Percentiles rank a stretch among this genome's conserved stretches.
Conservation (phyloP, 108 stramenopile species). For the Mediolabrus comicus region DNA sequence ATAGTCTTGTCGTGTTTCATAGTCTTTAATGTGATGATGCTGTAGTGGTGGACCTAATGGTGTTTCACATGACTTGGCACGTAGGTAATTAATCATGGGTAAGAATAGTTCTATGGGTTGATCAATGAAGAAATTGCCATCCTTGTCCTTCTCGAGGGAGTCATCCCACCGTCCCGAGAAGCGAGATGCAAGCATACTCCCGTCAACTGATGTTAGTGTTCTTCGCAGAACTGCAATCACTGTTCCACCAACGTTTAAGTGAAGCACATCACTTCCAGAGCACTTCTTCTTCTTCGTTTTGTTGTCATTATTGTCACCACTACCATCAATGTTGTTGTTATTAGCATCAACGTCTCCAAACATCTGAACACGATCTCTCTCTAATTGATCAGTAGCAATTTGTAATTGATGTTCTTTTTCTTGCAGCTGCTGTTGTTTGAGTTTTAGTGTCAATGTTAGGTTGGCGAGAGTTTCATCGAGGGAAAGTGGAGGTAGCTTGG, state of each 20-base stretch:
- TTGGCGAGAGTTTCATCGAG: slow-evolving; percentile 29
- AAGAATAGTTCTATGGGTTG: slow-evolving; percentile 46
- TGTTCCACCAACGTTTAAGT: slow-evolving; percentile 65
- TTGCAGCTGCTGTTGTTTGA: slow-evolving; percentile 18
- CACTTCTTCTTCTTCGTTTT: slow-evolving; percentile 34
- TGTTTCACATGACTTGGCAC: slow-evolving; percentile 42
- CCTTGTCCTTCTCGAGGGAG: slow-evolving; percentile 50
- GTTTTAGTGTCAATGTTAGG: slow-evolving; percentile 15
- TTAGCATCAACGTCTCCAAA: slow-evolving; percentile 13
- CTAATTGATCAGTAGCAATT: background rate
- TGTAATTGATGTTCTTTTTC: slow-evolving; percentile 16
- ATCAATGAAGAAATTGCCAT: slow-evolving; percentile 71
- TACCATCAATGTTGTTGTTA: too few species aligned
- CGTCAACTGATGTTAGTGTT: slow-evolving; percentile 56
- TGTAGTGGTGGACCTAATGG: slow-evolving; percentile 34
- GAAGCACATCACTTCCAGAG: slow-evolving; percentile 50
- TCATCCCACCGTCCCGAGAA: slow-evolving; percentile 72
- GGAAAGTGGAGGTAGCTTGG: too few species aligned
- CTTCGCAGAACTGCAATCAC: slow-evolving; percentile 50
- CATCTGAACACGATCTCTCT: slow-evolving; percentile 10
- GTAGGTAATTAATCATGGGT: slow-evolving; percentile 51
- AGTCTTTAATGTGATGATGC: slow-evolving; percentile 29
- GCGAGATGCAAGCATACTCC: slow-evolving; percentile 60
- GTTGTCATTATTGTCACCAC: slow-evolving; percentile 21
- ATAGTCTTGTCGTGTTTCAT: slow-evolving; percentile 41